These are phyloP conservation scores for Salvia hispanica DNA, from an alignment of 257 asterid species.

Conservation along the genomic window DNA sequence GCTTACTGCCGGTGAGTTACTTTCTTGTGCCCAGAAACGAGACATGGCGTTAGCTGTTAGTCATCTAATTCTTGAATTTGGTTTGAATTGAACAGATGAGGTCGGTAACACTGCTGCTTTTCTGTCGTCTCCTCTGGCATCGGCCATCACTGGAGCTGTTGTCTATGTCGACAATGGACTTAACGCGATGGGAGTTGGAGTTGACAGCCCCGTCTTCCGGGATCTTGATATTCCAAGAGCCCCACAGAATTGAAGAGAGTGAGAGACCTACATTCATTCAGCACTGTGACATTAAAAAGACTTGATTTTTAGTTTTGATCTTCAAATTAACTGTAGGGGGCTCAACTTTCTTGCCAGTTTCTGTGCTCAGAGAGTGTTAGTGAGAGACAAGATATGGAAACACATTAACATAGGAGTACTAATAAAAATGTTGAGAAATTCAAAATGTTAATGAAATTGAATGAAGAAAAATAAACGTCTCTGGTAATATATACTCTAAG, in stretches of 20 bases:
- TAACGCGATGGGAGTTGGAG: constrained; percentile 87
- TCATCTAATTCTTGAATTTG: not conserved
- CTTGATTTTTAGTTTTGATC: constrained; percentile 16
- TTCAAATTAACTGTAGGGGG: constrained; percentile 36
- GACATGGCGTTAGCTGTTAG: not conserved
- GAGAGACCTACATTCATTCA: not conserved
- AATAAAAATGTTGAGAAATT: no score
- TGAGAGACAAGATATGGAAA: not conserved
- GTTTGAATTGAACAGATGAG: constrained; percentile 58
- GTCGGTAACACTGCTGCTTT: constrained; percentile 86
- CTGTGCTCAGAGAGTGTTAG: not conserved
- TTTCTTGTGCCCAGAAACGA: not conserved
- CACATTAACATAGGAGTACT: no score
- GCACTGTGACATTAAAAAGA: constrained; percentile 17
- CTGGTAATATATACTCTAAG: no score
- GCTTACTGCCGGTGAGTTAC: constrained; percentile 76
- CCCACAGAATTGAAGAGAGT: constrained; percentile 39
- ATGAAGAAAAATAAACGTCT: no score
- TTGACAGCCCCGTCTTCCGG: constrained; percentile 67
- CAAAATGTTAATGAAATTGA: no score
- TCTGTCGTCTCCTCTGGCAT: constrained; percentile 75
- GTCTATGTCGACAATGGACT: constrained; percentile 80
- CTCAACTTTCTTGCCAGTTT: constrained; percentile 22
- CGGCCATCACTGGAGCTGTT: constrained; percentile 80
- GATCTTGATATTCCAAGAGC: constrained; percentile 69